Evolutionary conservation across 768 basidiomycete genomes (phyloP), one percentile per base, ranked within the genome.

Genomic region (Mycena vulgaris): DNA sequence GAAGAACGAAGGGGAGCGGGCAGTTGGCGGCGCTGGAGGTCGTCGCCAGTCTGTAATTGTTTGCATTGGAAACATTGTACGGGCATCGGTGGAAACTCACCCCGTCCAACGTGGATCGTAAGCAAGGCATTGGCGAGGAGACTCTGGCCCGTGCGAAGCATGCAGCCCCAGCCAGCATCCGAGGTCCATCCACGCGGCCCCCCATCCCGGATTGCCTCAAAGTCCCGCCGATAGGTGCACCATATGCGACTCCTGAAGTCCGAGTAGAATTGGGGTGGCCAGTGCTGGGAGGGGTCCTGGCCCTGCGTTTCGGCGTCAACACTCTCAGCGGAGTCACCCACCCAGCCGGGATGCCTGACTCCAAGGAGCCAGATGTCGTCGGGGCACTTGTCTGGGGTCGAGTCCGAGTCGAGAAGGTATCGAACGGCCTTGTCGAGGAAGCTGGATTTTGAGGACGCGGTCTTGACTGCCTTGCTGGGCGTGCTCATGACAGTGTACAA

Each of bases 81-180:
- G 33, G 57, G 61, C 25, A 80, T 59, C 82, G 79, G 79, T 66
- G 79, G 76, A 48, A n/a, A 75, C 81, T 63, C 74, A 92, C 93
- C 91, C 81, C 93, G 83, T 19, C 93, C 93, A 0, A 96, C 83
- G 79, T 95, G 93, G 2, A 92, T 79, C 77, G 90, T 85, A 17
- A 94, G 79, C n/a, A 97, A 81, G 1, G 94, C 89, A 63, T 94
- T 96, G 9, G 93, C 95, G 27, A 97, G 83, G 68, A 97, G 75
- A 65, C 91, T 92, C 79, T 97, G 95, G 1, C 95, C 95, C 0
- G 95, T 97, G 30, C 95, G 82, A 45, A 97, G 79, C 95, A 97
- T 97, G 77, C 95, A 97, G 0, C 95, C 95, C 95, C 95, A 96
- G 0, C 95, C 95, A 0, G 92, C 84, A 80, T 97, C 95, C 71